Base-by-base conservation (phyloP, 805 yeast species). In the Candida vartiovaarae region DNA sequence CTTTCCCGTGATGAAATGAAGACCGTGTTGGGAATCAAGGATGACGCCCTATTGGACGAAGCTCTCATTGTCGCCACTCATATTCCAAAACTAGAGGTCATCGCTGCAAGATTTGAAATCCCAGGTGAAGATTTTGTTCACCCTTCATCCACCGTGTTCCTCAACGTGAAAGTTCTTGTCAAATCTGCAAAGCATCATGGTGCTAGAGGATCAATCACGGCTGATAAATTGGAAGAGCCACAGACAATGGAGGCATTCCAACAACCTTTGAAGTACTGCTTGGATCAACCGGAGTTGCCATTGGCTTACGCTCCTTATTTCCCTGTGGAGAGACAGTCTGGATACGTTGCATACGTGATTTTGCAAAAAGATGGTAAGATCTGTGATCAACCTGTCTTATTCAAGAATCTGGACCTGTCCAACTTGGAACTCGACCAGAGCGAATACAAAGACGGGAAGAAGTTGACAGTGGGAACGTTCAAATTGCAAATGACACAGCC, bases 101-200 rank as follows among this genome's bases (percentile, higher is more conserved):
- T 89, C 28, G 76, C 75, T 41, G 82, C 95, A 36, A 78, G 76
- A 45, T 88, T 88, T 65, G 73, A 75, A 49, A 96, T 91, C 36
- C 91, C 96, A 4, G 98, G 98, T 31, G 97, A 90, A 67, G 60
- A 64, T 11, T 68, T 68, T 29, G 80, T 85, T 28, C 78, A 89
- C 0, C 83, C 96, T 27, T 72, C 75, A 26, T 78, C 97, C 2
- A 74, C 75, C 39, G 80, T 87, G 7, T 90, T 87, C 63, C 67
- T 95, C 46, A 80, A 78, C 29, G 51, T 93, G 25, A 88, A 90
- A 63, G 82, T 84, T 46, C 62, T 86, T 36, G 77, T 88, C 34
- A 80, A 82, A 54, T 85, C 95, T 2, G 80, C 91, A 6, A 73
- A 72, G 34, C 84, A 80, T 47, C 82, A 82, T 35, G 60, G 56